These are phyloP conservation scores for Sporothrix mexicana DNA, from an alignment of 2,329 filamentous ascomycete genomes.

Conservation along the genomic window DNA sequence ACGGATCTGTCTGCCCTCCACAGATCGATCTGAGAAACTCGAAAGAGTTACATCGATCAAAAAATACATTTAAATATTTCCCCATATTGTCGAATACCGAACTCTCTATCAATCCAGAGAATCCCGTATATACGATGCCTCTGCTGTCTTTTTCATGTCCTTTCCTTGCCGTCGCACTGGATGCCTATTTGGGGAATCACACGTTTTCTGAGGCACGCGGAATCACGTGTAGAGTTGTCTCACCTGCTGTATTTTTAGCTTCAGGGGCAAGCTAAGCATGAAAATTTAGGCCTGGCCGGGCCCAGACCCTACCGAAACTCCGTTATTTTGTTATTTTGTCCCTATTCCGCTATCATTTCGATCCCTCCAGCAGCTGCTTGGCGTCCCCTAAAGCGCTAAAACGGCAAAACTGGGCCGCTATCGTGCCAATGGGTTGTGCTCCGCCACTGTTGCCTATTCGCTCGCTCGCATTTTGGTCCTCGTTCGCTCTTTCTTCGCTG, in stretches of 20 bases:
- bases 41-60: neutral
- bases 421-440: conserved; percentile 15
- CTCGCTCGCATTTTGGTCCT: neutral
- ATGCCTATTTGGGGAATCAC: neutral
- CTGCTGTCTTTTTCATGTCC: neutral
- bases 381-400: neutral
- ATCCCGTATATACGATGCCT: neutral
- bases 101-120: neutral
- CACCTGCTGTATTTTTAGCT: conserved; percentile 13
- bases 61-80: neutral
- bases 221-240: conserved; percentile 8
- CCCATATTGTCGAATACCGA: neutral
- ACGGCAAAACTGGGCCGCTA: neutral
- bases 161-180: neutral
- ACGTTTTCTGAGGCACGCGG: neutral
- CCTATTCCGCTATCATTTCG: neutral
- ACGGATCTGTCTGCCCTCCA: neutral
- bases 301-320: conserved; percentile 12
- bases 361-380: conserved; percentile 4
- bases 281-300: conserved; percentile 3
- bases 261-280: conserved; percentile 8
- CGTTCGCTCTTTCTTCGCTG: neutral
- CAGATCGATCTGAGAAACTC: neutral
- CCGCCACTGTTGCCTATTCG: conserved; percentile 23
- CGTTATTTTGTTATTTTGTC: neutral